Evolutionary conservation across 2,329 filamentous ascomycete species (phyloP), one percentile per base, ranked within the genome.

Genomic region (Furcasterigmium furcatum): DNA sequence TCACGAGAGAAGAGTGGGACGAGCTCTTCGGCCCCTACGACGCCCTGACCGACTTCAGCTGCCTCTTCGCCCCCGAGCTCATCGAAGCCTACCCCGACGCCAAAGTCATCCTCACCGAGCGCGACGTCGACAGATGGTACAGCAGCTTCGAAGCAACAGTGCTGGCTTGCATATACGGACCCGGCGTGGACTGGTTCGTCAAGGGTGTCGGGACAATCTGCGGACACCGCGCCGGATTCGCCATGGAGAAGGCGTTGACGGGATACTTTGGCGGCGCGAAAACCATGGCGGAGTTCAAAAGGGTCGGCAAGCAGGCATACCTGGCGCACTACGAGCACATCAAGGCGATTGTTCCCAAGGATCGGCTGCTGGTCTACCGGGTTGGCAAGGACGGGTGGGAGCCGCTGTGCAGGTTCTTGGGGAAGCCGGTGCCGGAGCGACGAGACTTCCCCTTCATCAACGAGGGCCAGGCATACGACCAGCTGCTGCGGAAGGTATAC

Each of bases 341-440:
- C 13, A 52, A 49, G 29, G 38, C 47, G 4, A 40, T 46, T 9
- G 46, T 47, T 9, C 46, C 44, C 2, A 18, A 46, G 8, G 44
- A 46, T 3, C 36, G 44, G 21, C 38, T 54, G n/a, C 45, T 51
- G 16, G 41, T 49, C 14, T 46, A 52, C 27, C 38, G 38, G 19
- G 34, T 45, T 4, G 44, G 47, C 16, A 43, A 62, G 41, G 63
- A 72, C 29, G 70, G 68, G 1, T 75, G 72, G 71, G 61, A 58
- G 29, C 66, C 67, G 9, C 54, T 76, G 20, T 74, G 71, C 50
- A 49, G 60, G 45, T 71, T 72, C 41, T 42, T 72, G 34, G 63
- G 57, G 0, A 65, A 62, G 29, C 52, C 60, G 7, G 53, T 65
- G 4, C 66, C 68, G 2, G 46, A 58, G 16, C 53, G 50, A 5